Evolutionary conservation across 2,329 filamentous ascomycete species (phyloP).

Genomic region (Pestalotiopsis fici): DNA sequence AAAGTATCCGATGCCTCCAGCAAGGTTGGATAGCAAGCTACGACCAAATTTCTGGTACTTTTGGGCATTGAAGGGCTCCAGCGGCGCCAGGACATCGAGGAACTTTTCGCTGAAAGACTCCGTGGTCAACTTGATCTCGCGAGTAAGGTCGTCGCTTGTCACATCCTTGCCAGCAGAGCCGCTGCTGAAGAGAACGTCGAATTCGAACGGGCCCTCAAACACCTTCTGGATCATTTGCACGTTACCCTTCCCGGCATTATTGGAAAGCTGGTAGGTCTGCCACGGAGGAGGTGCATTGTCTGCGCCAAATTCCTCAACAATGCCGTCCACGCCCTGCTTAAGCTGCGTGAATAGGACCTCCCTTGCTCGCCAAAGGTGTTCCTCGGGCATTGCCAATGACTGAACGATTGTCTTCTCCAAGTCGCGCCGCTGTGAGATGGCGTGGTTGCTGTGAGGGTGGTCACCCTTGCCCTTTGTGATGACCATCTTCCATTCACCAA

Average conservation of each 20-base stretch:
- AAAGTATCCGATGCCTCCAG: conserved; percentile 95
- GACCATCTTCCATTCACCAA: conserved; percentile 80
- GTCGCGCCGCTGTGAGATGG: conserved; percentile 67
- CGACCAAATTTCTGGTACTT: conserved; percentile 81
- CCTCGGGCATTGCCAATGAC: conserved; percentile 66
- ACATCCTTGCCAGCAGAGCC: conserved; percentile 61
- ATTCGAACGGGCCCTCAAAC: conserved; percentile 88
- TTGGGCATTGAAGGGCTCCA: conserved; percentile 72
- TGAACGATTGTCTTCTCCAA: conserved; percentile 76
- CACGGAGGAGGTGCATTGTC: conserved; percentile 78
- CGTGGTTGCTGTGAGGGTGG: conserved; percentile 65
- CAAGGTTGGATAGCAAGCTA: conserved; percentile 89
- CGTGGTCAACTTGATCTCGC: conserved; percentile 67
- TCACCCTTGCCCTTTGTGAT: conserved; percentile 70
- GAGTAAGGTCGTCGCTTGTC: conserved; percentile 64
- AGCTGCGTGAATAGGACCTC: conserved; percentile 57
- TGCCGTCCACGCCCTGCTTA: conserved; percentile 49
- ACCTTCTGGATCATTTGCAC: conserved; percentile 88
- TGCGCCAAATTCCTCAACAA: conserved; percentile 48
- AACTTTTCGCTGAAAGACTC: conserved; percentile 76
- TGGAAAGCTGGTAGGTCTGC: conserved; percentile 78
- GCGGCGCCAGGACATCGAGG: conserved; percentile 68
- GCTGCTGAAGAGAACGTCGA: conserved; percentile 89
- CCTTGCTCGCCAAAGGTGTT: conserved; percentile 84
- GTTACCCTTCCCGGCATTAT: conserved; percentile 73